Percentiles rank a stretch among this genome's conserved stretches.
These are phyloP conservation scores for Metschnikowia arizonensis DNA, from an alignment of 805 yeast genomes.

Conservation along the genomic window DNA sequence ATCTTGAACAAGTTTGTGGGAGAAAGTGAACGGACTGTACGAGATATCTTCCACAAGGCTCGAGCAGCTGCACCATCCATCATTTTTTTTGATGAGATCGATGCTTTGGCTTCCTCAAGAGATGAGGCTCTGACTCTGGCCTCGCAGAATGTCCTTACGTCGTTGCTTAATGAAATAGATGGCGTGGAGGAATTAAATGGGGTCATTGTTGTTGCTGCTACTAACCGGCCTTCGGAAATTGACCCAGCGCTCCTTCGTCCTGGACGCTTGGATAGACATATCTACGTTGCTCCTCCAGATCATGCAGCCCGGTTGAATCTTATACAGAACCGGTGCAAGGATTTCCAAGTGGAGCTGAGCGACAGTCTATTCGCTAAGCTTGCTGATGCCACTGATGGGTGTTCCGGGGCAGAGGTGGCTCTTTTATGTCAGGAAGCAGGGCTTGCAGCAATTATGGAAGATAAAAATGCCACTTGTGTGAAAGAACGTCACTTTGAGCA, in stretches of 20 bases:
- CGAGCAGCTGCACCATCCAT: constrained; percentile 92
- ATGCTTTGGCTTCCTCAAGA: constrained; percentile 81
- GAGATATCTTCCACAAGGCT: constrained; percentile 91
- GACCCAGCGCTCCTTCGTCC: constrained; percentile 94
- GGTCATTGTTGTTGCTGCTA: constrained; percentile 92
- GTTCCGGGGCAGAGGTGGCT: constrained; percentile 96
- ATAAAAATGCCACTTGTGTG: constrained; percentile 51
- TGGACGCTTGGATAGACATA: constrained; percentile 89
- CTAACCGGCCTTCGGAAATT: constrained; percentile 89
- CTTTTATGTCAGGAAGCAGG: constrained; percentile 94
- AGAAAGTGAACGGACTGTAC: constrained; percentile 87
- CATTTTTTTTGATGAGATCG: constrained; percentile 94
- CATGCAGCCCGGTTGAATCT: constrained; percentile 74
- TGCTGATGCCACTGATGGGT: constrained; percentile 74
- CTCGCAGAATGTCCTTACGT: constrained; percentile 81
- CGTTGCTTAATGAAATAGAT: constrained; percentile 90
- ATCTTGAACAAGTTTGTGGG: constrained; percentile 92
- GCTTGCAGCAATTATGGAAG: constrained; percentile 84
- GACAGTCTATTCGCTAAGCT: constrained; percentile 47
- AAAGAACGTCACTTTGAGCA: constrained; percentile 62
- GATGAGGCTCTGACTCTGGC: constrained; percentile 61
- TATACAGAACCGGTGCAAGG: constrained; percentile 59
- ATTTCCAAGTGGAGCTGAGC: constrained; percentile 49
- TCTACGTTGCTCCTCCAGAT: constrained; percentile 93
- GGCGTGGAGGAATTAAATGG: constrained; percentile 95